Evolutionary conservation across 2,329 filamentous ascomycete genomes (phyloP).

Genomic region (Chaetoscypha palmicola): DNA sequence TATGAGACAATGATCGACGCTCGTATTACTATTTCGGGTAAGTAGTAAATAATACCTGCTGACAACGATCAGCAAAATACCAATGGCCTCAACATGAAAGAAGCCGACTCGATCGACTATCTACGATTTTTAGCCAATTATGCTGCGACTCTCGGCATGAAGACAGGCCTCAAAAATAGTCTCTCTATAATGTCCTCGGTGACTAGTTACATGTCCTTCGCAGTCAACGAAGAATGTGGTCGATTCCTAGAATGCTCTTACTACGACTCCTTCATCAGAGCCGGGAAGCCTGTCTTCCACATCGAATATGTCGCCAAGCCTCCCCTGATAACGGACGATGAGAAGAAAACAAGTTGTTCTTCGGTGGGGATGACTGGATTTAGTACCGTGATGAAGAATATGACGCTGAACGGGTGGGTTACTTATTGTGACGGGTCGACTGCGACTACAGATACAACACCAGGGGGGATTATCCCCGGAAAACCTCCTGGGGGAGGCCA

Average conservation of each 20-base stretch:
- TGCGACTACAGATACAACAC: slow-evolving; percentile 11
- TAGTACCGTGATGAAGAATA: slow-evolving; percentile 9
- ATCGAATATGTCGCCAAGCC: slow-evolving; percentile 56
- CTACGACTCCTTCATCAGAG: slow-evolving; percentile 50
- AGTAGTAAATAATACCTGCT: slow-evolving; percentile 38
- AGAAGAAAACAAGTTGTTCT: slow-evolving; percentile 1
- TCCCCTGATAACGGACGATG: neutral
- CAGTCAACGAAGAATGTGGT: slow-evolving; percentile 63
- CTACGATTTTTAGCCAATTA: slow-evolving; percentile 52
- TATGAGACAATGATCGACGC: neutral
- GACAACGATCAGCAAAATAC: slow-evolving; percentile 7
- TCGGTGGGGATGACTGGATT: slow-evolving; percentile 1
- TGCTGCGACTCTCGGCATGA: slow-evolving; percentile 47
- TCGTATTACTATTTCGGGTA: neutral
- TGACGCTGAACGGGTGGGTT: slow-evolving; percentile 9
- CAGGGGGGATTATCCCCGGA: slow-evolving; percentile 9
- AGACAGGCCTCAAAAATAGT: slow-evolving; percentile 63
- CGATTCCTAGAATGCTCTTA: slow-evolving; percentile 51
- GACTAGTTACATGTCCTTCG: slow-evolving; percentile 50
- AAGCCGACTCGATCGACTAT: slow-evolving; percentile 49
- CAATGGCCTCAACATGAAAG: slow-evolving; percentile 48
- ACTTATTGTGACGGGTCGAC: slow-evolving; percentile 15
- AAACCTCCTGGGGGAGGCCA: slow-evolving; percentile 1
- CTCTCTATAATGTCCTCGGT: slow-evolving; percentile 47
- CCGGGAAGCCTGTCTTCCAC: slow-evolving; percentile 62